These are phyloP conservation scores for Solanum ossicruentum DNA, from an alignment of 257 asterid genomes.

Conservation along the genomic window DNA sequence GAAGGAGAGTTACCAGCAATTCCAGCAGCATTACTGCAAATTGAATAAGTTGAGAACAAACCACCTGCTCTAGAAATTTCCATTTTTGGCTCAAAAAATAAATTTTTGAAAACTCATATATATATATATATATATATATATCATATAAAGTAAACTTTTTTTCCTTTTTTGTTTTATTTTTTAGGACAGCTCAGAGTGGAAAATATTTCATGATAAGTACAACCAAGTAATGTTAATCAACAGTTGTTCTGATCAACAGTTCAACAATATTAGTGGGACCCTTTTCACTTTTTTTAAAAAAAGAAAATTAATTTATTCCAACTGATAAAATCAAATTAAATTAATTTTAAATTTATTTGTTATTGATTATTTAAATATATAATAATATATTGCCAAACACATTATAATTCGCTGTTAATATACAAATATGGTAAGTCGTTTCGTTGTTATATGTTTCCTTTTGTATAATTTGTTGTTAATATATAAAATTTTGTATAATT, in stretches of 20 bases:
- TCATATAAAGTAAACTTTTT: background rate
- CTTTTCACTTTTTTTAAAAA: no score
- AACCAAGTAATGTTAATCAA: background rate
- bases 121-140: background rate
- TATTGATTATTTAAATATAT: no score
- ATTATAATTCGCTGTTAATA: no score
- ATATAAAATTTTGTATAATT: no score
- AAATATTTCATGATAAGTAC: background rate
- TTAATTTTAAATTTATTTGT: no score
- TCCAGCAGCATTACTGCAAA: background rate
- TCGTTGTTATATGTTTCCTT: no score
- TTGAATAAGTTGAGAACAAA: background rate
- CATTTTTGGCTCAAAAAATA: background rate
- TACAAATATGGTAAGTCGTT: no score
- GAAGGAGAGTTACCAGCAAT: background rate
- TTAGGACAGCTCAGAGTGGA: background rate
- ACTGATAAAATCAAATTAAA: no score
- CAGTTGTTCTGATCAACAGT: background rate
- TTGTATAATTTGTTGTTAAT: no score
- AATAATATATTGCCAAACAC: no score
- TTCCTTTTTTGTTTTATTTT: background rate
- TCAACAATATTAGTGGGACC: background rate
- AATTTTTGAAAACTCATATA: background rate
- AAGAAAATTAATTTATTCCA: no score
- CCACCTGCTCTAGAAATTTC: background rate